A percentile compares a stretch with the other conserved stretches of the same genome.
Evolutionary conservation across 2,329 filamentous ascomycete species (phyloP).

Genomic region (Lachnellula willkommii): DNA sequence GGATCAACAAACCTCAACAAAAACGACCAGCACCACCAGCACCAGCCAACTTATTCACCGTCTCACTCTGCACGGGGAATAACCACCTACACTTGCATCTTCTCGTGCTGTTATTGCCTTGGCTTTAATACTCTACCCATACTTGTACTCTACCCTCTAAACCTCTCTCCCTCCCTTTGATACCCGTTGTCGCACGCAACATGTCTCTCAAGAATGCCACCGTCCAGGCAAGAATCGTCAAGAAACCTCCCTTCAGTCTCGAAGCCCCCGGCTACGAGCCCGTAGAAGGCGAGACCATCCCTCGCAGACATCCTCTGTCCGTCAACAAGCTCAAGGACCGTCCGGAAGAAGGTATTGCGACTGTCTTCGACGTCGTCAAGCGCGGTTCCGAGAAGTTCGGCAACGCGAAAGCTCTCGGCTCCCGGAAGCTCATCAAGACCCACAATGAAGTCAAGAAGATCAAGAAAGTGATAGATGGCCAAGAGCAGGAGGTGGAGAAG

Average conservation of each 20-base stretch:
- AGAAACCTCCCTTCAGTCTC: constrained; percentile 52
- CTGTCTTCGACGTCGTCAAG: constrained; percentile 63
- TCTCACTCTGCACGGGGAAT: too few species aligned
- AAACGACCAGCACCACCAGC: too few species aligned
- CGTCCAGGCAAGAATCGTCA: constrained; percentile 15
- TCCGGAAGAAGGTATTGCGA: constrained; percentile 42
- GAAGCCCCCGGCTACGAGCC: constrained; percentile 52
- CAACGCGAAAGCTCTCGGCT: constrained; percentile 58
- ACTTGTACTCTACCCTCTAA: too few species aligned
- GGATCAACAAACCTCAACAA: too few species aligned
- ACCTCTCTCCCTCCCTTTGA: too few species aligned
- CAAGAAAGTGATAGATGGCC: constrained; percentile 77
- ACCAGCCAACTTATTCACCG: too few species aligned
- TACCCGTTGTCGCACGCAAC: constrained; percentile 1
- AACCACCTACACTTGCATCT: too few species aligned
- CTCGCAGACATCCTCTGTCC: constrained; percentile 50
- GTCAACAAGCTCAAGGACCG: constrained; percentile 45
- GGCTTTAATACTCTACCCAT: too few species aligned
- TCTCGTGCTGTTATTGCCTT: too few species aligned
- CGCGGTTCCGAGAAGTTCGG: constrained; percentile 58
- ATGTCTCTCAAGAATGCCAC: constrained; percentile 13
- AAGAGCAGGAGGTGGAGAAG: constrained; percentile 74
- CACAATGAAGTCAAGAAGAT: constrained; percentile 80
- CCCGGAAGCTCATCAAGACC: constrained; percentile 64
- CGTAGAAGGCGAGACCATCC: constrained; percentile 60